Evolutionary conservation across 2,329 filamentous ascomycete species (phyloP).

Genomic region (Ceratocystis ficicola): DNA sequence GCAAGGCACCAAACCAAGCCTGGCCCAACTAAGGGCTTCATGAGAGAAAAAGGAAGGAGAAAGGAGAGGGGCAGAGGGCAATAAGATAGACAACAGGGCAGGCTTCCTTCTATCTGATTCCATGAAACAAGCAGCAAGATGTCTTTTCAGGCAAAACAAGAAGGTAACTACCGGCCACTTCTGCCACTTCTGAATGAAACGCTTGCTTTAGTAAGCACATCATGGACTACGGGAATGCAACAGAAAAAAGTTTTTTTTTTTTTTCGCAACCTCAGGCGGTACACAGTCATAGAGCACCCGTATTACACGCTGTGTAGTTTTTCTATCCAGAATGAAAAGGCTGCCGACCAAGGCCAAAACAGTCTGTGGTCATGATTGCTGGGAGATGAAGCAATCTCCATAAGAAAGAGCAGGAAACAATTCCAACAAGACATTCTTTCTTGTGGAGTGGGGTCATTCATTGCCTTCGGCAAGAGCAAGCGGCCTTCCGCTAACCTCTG

Average conservation of each 20-base stretch:
- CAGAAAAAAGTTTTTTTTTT: too few species aligned
- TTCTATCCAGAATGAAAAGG: not conserved
- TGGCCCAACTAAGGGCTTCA: not conserved
- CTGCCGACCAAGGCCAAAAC: not conserved
- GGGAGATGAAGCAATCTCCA: slow-evolving; percentile 7
- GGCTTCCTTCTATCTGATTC: not conserved
- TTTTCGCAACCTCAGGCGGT: too few species aligned
- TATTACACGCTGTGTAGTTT: too few species aligned
- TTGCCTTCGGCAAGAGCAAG: slow-evolving; percentile 5
- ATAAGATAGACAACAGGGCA: not conserved
- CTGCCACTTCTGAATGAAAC: not conserved
- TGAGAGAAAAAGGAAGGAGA: not conserved
- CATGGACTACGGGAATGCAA: too few species aligned
- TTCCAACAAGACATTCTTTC: not conserved
- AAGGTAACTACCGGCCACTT: not conserved
- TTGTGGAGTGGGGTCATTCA: not conserved
- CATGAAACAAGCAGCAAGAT: not conserved
- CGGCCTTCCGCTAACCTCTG: not conserved
- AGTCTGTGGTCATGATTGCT: not conserved
- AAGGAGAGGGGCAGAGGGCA: not conserved
- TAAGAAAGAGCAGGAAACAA: not conserved
- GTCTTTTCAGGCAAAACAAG: not conserved
- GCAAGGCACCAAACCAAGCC: not conserved
- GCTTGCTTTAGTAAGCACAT: not conserved
- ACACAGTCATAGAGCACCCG: too few species aligned